phyloP scores from a whole-genome alignment of 2,329 filamentous ascomycete species.

The Botrytis hyacinthi region DNA sequence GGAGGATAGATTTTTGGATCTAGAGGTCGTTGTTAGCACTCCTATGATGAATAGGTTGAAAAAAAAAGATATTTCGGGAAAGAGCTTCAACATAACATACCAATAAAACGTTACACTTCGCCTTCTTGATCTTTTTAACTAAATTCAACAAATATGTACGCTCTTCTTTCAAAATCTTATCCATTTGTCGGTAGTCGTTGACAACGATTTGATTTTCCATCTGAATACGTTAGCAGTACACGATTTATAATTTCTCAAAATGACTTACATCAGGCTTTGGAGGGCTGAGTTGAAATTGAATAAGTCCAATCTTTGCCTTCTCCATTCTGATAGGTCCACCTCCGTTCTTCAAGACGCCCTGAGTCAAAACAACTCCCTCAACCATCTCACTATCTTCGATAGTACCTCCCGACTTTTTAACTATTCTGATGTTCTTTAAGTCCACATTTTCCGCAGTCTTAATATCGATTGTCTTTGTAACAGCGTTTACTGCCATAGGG shows the following conservation, averaged over 20 bases:
- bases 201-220: slow-evolving; percentile 99
- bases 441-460: slow-evolving; percentile 97
- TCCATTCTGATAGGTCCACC: slow-evolving; percentile 91
- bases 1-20: slow-evolving; percentile 97
- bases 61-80: not conserved
- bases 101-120: slow-evolving; percentile 84
- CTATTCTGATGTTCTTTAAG: slow-evolving; percentile 89
- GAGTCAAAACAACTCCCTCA: slow-evolving; percentile 88
- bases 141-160: slow-evolving; percentile 96
- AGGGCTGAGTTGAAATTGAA: slow-evolving; percentile 97
- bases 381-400: slow-evolving; percentile 98
- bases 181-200: slow-evolving; percentile 99
- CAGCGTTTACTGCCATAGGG: slow-evolving; percentile 97
- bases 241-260: not conserved
- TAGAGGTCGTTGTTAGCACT: slow-evolving; percentile 52
- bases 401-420: slow-evolving; percentile 97
- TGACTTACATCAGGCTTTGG: slow-evolving; percentile 85
- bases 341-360: slow-evolving; percentile 89
- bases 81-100: slow-evolving; percentile 1
- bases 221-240: slow-evolving; percentile 43
- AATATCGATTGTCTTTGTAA: slow-evolving; percentile 91
- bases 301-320: slow-evolving; percentile 94
- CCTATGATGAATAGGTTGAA: not conserved
- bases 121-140: slow-evolving; percentile 99
- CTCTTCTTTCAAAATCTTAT: slow-evolving; percentile 99